Evolutionary conservation across 306 rosid species (phyloP).

Genomic region (Fagus crenata): DNA sequence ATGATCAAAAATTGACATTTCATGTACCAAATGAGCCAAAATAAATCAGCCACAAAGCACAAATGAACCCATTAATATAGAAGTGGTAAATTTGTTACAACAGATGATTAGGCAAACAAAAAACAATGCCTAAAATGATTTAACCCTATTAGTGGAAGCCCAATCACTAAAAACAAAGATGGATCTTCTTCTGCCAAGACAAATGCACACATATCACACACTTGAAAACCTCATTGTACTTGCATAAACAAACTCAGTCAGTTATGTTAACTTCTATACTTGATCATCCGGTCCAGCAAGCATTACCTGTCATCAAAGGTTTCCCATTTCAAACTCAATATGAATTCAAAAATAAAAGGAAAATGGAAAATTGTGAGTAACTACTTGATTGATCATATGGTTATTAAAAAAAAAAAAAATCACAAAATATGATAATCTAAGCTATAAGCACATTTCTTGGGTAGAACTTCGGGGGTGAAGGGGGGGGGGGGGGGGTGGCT

Average conservation of each 20-base stretch:
- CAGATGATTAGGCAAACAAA: slow-evolving; percentile 85
- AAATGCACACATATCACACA: slow-evolving; percentile 54
- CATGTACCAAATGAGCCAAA: slow-evolving; percentile 18
- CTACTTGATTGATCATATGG: neutral
- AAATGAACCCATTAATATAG: slow-evolving; percentile 62
- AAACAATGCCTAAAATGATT: slow-evolving; percentile 88
- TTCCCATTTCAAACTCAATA: neutral
- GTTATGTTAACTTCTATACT: slow-evolving; percentile 58
- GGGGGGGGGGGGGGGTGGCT: neutral
- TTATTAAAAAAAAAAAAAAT: neutral
- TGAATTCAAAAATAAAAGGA: neutral
- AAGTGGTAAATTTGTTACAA: slow-evolving; percentile 44
- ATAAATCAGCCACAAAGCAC: slow-evolving; percentile 59
- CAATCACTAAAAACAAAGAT: slow-evolving; percentile 46
- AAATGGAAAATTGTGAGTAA: neutral
- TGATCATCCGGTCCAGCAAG: slow-evolving; percentile 94
- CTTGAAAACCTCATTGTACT: slow-evolving; percentile 45
- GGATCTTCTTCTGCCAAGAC: slow-evolving; percentile 35
- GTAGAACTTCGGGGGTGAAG: neutral
- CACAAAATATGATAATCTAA: neutral
- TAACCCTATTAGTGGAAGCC: slow-evolving; percentile 70
- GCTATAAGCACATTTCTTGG: neutral
- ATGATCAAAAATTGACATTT: neutral
- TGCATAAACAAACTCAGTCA: slow-evolving; percentile 46
- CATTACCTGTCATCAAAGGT: slow-evolving; percentile 62